Percentiles rank a stretch among this genome's conserved stretches.
These are phyloP conservation scores for Cladosporium phlei DNA, from an alignment of 2,329 filamentous ascomycete genomes.

Conservation along the genomic window DNA sequence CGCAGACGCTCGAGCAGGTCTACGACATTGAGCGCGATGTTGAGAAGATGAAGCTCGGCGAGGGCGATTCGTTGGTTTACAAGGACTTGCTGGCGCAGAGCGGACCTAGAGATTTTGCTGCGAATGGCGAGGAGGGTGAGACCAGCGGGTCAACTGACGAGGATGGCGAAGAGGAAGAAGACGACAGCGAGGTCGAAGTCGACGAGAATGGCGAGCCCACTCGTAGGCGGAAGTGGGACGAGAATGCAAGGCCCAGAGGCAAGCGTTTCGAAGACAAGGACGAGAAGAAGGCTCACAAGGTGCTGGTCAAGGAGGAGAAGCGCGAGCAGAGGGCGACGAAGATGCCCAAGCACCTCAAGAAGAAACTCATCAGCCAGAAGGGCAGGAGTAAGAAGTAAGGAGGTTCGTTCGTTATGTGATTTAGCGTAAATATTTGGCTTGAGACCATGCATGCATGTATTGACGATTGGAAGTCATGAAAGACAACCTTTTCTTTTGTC, in stretches of 20 bases:
- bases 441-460: too few species aligned
- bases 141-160: conserved; percentile 16
- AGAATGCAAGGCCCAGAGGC: conserved; percentile 65
- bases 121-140: conserved; percentile 28
- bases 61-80: conserved; percentile 76
- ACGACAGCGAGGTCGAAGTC: conserved; percentile 27
- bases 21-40: conserved; percentile 93
- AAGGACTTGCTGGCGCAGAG: conserved; percentile 70
- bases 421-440: too few species aligned
- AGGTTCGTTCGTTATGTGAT: too few species aligned
- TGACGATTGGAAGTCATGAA: too few species aligned
- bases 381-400: conserved; percentile 57
- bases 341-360: conserved; percentile 95
- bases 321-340: conserved; percentile 89
- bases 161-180: conserved; percentile 20
- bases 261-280: conserved; percentile 90
- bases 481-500: too few species aligned
- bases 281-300: conserved; percentile 82
- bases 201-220: conserved; percentile 43
- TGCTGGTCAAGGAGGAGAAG: conserved; percentile 90
- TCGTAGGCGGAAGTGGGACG: conserved; percentile 17
- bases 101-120: conserved; percentile 44
- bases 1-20: conserved; percentile 90
- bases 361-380: conserved; percentile 65
- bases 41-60: conserved; percentile 67